These are phyloP conservation scores for Hypoxylon sp. DNA, from an alignment of 2,329 filamentous ascomycete genomes.

Conservation along the genomic window DNA sequence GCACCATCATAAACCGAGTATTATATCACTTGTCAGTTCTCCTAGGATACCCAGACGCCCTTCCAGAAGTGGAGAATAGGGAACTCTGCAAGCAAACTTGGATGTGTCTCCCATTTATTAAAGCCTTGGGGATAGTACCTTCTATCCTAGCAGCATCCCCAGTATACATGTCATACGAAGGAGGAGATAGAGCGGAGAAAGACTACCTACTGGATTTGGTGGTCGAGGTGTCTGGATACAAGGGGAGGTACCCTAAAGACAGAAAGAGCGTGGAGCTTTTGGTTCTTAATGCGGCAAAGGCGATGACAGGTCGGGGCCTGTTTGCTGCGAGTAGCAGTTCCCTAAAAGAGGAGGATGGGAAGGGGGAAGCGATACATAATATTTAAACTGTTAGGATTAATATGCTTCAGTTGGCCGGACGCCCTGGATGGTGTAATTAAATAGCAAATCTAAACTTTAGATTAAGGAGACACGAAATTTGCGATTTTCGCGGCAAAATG, in stretches of 20 bases:
- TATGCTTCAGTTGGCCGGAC: neutral
- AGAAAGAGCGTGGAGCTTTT: slow-evolving; percentile 5
- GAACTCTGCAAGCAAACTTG: slow-evolving; percentile 27
- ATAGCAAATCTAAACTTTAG: neutral
- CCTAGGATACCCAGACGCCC: slow-evolving; percentile 4
- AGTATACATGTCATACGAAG: slow-evolving; percentile 32
- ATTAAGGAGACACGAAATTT: neutral
- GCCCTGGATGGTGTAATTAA: neutral
- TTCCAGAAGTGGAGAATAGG: slow-evolving; percentile 22
- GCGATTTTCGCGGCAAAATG: neutral
- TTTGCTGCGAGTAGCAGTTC: slow-evolving; percentile 15
- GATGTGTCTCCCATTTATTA: slow-evolving; percentile 38
- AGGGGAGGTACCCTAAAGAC: slow-evolving; percentile 23
- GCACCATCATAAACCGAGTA: slow-evolving; percentile 30
- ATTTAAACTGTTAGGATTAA: neutral
- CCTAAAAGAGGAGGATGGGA: neutral
- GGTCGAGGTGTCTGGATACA: slow-evolving; percentile 16
- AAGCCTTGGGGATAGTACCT: slow-evolving; percentile 11
- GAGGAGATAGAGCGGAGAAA: slow-evolving; percentile 22
- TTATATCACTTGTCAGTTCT: slow-evolving; percentile 11
- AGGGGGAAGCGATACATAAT: neutral
- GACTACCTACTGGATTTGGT: slow-evolving; percentile 35
- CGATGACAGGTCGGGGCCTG: slow-evolving; percentile 22
- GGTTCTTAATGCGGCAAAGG: slow-evolving; percentile 23
- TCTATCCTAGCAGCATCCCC: slow-evolving; percentile 7